These are phyloP conservation scores for Candida parachauliodes DNA, from an alignment of 805 yeast genomes.

Conservation along the genomic window DNA sequence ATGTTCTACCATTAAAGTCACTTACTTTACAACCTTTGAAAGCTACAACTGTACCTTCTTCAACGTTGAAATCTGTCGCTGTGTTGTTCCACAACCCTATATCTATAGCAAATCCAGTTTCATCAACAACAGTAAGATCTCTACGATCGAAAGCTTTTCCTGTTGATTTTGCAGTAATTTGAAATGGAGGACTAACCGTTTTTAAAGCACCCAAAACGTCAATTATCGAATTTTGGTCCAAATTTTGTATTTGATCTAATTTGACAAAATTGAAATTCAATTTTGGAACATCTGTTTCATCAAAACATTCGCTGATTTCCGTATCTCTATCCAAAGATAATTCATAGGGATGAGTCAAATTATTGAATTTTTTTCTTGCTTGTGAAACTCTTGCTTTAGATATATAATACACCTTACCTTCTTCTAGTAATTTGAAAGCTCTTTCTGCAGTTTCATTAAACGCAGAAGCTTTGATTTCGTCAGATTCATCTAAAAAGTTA, in stretches of 20 bases:
- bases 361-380: constrained; percentile 83
- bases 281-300: constrained; percentile 66
- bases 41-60: constrained; percentile 83
- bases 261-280: constrained; percentile 72
- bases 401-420: constrained; percentile 84
- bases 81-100: constrained; percentile 89
- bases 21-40: constrained; percentile 85
- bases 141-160: constrained; percentile 93
- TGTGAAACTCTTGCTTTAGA: constrained; percentile 77
- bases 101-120: constrained; percentile 66
- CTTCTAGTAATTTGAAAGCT: constrained; percentile 71
- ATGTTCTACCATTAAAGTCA: constrained; percentile 82
- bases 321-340: constrained; percentile 78
- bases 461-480: constrained; percentile 94
- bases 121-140: constrained; percentile 83
- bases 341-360: constrained; percentile 85
- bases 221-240: constrained; percentile 67
- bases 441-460: constrained; percentile 84
- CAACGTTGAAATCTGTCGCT: constrained; percentile 72
- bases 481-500: constrained; percentile 87
- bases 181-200: constrained; percentile 69
- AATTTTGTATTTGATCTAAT: constrained; percentile 59
- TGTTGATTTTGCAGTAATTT: constrained; percentile 79
- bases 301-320: constrained; percentile 63
- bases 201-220: constrained; percentile 88